A percentile compares a stretch with the other conserved stretches of the same genome.
Evolutionary conservation across 441 rosid genomes (phyloP).

Genomic region (Brassica balearica): DNA sequence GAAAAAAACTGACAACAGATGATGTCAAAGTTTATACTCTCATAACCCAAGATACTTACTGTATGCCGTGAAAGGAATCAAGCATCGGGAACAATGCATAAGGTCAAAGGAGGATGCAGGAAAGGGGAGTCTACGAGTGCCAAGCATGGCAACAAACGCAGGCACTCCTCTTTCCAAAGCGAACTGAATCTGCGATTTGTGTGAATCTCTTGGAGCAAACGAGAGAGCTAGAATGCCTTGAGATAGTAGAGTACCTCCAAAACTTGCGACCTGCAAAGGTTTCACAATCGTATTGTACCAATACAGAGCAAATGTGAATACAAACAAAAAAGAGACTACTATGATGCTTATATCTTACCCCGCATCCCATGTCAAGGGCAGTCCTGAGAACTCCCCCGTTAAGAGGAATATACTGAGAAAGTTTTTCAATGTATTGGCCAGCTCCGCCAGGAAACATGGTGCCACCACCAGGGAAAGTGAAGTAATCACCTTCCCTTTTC

Average conservation of each 20-base stretch:
- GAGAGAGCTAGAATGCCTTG: conserved; percentile 82
- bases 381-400: conserved; percentile 76
- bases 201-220: conserved; percentile 96
- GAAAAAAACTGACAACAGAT: no score
- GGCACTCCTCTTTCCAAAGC: conserved; percentile 96
- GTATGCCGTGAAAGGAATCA: conserved; percentile 94
- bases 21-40: no score
- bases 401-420: conserved; percentile 83
- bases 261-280: conserved; percentile 86
- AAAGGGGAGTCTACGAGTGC: conserved; percentile 94
- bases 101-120: conserved; percentile 91
- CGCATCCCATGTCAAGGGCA: conserved; percentile 98
- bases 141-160: conserved; percentile 97
- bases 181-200: conserved; percentile 90
- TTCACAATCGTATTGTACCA: not conserved
- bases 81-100: conserved; percentile 88
- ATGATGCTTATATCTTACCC: conserved; percentile 55
- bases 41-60: conserved; percentile 60
- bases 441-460: conserved; percentile 99
- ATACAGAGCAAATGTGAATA: not conserved
- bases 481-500: conserved; percentile 82
- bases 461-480: conserved; percentile 93
- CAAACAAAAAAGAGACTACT: not conserved
- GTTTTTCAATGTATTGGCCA: conserved; percentile 81
- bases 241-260: conserved; percentile 78